A percentile compares a stretch with the other conserved stretches of the same genome.
phyloP scores from a whole-genome alignment of 768 basidiomycete genomes.

The Fomitopsis serialis region DNA sequence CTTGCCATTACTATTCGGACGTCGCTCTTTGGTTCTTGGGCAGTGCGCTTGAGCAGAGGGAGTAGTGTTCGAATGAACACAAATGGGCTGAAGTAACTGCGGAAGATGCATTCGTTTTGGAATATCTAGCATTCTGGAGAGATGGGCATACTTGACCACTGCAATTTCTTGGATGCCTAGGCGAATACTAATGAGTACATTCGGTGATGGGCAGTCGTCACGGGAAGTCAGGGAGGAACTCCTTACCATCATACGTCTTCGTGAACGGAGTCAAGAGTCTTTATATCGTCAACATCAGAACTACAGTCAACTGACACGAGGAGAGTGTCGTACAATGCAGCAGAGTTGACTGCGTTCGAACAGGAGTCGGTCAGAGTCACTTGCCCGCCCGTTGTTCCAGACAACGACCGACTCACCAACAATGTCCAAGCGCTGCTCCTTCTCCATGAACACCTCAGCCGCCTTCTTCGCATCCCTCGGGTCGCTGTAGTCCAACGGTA shows the following conservation, averaged over 20 bases:
- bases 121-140: neutral
- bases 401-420: constrained; percentile 32
- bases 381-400: no score
- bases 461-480: constrained; percentile 41
- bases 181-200: neutral
- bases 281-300: neutral
- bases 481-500: constrained; percentile 47
- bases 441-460: constrained; percentile 43
- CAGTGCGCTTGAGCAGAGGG: constrained; percentile 25
- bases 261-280: constrained; percentile 18
- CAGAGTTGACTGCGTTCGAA: neutral
- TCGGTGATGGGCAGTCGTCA: no score
- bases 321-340: constrained; percentile 1
- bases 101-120: neutral
- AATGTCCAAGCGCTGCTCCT: constrained; percentile 50
- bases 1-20: constrained; percentile 27
- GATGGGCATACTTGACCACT: constrained; percentile 33
- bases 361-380: neutral
- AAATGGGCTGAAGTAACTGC: constrained; percentile 25
- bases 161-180: constrained; percentile 31
- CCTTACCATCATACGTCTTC: constrained; percentile 5
- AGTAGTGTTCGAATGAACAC: constrained; percentile 25
- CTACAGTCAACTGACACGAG: neutral
- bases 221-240: no score
- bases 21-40: constrained; percentile 19